Evolutionary conservation across 179 eudicot species (phyloP).

Genomic region (Camellia oleifera): DNA sequence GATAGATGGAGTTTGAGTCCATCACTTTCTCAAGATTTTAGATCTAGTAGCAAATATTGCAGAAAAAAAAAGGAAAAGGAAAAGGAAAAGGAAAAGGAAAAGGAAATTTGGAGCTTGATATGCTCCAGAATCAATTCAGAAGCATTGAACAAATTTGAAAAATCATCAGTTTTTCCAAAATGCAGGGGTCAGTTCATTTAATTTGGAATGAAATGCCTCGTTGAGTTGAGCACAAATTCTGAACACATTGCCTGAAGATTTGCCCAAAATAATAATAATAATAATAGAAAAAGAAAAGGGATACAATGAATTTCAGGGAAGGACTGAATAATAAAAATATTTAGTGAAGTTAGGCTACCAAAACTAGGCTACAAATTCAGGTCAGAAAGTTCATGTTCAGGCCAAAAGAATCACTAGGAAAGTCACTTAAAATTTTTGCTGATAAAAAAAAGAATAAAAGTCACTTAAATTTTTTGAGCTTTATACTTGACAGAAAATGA

Average conservation of each 20-base stretch:
- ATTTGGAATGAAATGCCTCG: background rate
- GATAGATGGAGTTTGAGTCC: constrained; percentile 1
- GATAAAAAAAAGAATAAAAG: too few relatives aligned
- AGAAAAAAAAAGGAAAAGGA: too few relatives aligned
- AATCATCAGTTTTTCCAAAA: background rate
- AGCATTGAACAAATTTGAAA: background rate
- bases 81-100: background rate
- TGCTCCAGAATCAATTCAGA: background rate
- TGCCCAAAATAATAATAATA: background rate
- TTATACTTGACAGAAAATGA: background rate
- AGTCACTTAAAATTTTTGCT: background rate
- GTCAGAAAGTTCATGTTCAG: background rate
- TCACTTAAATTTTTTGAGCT: too few relatives aligned
- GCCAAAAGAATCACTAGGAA: background rate
- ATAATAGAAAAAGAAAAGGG: background rate
- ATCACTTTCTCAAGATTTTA: constrained; percentile 4
- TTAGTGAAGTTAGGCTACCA: background rate
- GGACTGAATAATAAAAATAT: background rate
- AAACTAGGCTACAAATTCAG: background rate
- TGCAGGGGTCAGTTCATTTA: background rate
- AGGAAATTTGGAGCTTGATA: background rate
- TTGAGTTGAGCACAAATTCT: background rate
- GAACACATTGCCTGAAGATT: background rate
- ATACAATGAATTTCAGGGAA: too few relatives aligned
- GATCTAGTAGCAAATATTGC: background rate